Percentiles rank a stretch among this genome's conserved stretches.
These are phyloP conservation scores for Botrytis squamosa DNA, from an alignment of 2,329 filamentous ascomycete genomes.

Conservation along the genomic window DNA sequence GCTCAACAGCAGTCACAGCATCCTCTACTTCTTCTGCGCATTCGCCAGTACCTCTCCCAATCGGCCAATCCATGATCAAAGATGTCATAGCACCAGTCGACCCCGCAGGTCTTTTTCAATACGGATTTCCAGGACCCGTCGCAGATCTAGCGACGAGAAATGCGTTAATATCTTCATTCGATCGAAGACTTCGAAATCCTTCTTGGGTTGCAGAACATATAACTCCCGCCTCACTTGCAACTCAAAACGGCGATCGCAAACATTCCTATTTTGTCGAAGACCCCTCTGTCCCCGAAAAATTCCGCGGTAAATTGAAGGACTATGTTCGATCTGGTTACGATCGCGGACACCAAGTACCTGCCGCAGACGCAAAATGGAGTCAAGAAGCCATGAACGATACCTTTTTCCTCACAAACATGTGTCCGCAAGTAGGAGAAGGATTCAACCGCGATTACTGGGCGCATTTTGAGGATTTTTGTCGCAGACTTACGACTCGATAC, in stretches of 20 bases:
- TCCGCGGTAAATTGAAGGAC: slow-evolving; percentile 86
- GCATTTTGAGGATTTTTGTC: slow-evolving; percentile 96
- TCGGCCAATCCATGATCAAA: slow-evolving; percentile 33
- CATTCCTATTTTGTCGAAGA: slow-evolving; percentile 85
- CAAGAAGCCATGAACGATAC: slow-evolving; percentile 94
- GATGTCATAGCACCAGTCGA: slow-evolving; percentile 57
- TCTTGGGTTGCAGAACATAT: slow-evolving; percentile 97
- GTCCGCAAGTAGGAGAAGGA: slow-evolving; percentile 94
- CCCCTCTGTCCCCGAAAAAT: slow-evolving; percentile 72
- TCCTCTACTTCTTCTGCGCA: slow-evolving; percentile 35
- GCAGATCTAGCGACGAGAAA: slow-evolving; percentile 75
- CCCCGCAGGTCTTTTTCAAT: slow-evolving; percentile 74
- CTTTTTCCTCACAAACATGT: slow-evolving; percentile 94
- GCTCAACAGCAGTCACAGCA: slow-evolving; percentile 30
- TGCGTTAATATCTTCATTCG: slow-evolving; percentile 82
- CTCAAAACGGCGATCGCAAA: slow-evolving; percentile 77
- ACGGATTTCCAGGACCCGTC: slow-evolving; percentile 89
- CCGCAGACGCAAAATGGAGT: slow-evolving; percentile 93
- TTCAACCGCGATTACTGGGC: slow-evolving; percentile 99
- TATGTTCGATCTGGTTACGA: slow-evolving; percentile 96
- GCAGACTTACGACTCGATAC: slow-evolving; percentile 75
- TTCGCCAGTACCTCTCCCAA: slow-evolving; percentile 32
- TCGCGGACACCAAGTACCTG: slow-evolving; percentile 93
- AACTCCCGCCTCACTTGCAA: slow-evolving; percentile 76
- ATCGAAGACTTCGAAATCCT: slow-evolving; percentile 87